Conservation (phyloP, 2,329 filamentous ascomycete genomes). For the Epichloe scottii region DNA sequence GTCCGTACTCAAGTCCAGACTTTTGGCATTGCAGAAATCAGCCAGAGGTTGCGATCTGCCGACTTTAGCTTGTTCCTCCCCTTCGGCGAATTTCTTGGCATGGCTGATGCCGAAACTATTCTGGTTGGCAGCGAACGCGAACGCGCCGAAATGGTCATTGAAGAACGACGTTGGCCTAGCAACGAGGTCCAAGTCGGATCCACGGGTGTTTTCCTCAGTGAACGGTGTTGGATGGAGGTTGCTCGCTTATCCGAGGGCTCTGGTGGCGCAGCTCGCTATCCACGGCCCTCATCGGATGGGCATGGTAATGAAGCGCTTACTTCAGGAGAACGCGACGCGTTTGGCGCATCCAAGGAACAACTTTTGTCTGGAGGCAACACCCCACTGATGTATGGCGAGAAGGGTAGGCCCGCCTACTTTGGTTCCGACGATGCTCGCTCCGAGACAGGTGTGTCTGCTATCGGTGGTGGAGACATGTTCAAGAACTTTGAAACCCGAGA, state of each 20-base stretch:
- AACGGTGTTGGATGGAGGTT: slow-evolving; percentile 89
- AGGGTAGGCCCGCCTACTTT: slow-evolving; percentile 68
- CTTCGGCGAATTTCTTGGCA: slow-evolving; percentile 86
- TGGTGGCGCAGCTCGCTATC: slow-evolving; percentile 32
- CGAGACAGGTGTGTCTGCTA: slow-evolving; percentile 82
- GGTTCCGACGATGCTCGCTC: slow-evolving; percentile 75
- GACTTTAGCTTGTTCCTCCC: slow-evolving; percentile 95
- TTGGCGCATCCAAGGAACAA: slow-evolving; percentile 50
- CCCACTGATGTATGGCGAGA: slow-evolving; percentile 58
- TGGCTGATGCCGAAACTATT: slow-evolving; percentile 71
- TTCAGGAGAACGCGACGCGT: slow-evolving; percentile 46
- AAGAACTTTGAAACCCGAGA: slow-evolving; percentile 87
- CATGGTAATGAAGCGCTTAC: slow-evolving; percentile 51
- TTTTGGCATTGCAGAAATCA: slow-evolving; percentile 93
- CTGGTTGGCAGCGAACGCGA: slow-evolving; percentile 88
- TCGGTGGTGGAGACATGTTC: slow-evolving; percentile 94
- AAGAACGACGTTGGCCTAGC: slow-evolving; percentile 81
- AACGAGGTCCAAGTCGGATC: slow-evolving; percentile 86
- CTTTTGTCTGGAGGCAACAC: slow-evolving; percentile 39
- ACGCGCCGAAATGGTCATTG: slow-evolving; percentile 80
- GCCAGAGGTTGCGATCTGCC: slow-evolving; percentile 78
- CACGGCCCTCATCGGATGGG: slow-evolving; percentile 42
- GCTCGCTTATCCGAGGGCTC: slow-evolving; percentile 57
- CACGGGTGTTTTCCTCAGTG: slow-evolving; percentile 90
- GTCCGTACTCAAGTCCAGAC: slow-evolving; percentile 90